Conservation (phyloP, 2,329 filamentous ascomycete genomes). For the Epichloe amarillans region DNA sequence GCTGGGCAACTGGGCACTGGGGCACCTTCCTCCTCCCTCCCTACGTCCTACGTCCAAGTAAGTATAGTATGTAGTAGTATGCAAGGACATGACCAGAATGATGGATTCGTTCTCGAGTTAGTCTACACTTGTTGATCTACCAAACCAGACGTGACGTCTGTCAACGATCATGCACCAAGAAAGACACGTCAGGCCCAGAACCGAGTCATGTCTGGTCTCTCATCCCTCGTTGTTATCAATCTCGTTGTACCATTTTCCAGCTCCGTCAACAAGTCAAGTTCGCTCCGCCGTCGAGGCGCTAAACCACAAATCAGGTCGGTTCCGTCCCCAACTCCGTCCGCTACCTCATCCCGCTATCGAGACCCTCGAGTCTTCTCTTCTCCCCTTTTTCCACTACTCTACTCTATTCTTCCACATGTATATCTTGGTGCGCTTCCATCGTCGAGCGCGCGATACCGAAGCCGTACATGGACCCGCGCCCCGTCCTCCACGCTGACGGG, state of each 20-base stretch:
- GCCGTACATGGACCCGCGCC: conserved; percentile 7
- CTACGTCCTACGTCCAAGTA: too few species aligned
- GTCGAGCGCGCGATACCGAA: conserved; percentile 2
- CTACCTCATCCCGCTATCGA: not conserved
- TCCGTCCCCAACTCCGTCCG: not conserved
- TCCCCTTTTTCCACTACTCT: not conserved
- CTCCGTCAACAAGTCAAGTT: not conserved
- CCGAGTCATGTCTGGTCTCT: too few species aligned
- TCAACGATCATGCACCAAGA: too few species aligned
- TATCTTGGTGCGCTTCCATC: conserved; percentile 3
- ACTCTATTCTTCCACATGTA: conserved; percentile 6
- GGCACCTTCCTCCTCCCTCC: too few species aligned
- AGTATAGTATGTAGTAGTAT: too few species aligned
- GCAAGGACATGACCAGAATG: too few species aligned
- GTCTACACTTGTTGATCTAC: too few species aligned
- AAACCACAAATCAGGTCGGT: not conserved
- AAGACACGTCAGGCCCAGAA: too few species aligned
- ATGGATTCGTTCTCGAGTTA: too few species aligned
- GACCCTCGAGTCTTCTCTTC: conserved; percentile 1
- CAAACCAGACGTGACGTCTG: too few species aligned
- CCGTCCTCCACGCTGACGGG: conserved; percentile 6
- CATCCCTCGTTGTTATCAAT: too few species aligned
- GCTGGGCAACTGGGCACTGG: too few species aligned
- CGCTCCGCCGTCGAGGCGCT: not conserved
- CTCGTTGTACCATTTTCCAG: not conserved